Percentiles rank a stretch among this genome's conserved stretches.
phyloP scores from a whole-genome alignment of 2,329 filamentous ascomycete species.

The Paecilomyces formosus region DNA sequence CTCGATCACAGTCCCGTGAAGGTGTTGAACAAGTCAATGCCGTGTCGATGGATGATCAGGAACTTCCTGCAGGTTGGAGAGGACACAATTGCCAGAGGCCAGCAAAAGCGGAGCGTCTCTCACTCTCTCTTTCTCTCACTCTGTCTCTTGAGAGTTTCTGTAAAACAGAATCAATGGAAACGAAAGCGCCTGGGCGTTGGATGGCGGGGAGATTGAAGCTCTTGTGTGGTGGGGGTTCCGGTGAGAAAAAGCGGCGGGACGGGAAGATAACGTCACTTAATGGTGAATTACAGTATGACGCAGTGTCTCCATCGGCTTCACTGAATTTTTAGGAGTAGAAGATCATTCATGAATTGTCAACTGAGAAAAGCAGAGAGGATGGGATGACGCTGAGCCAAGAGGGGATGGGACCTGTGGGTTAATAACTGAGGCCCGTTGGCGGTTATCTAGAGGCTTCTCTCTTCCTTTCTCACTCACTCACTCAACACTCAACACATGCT shows the following conservation, averaged over 20 bases:
- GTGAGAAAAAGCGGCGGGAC: slow-evolving; percentile 30
- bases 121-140: background rate
- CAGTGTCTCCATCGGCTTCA: background rate
- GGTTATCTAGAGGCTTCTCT: background rate
- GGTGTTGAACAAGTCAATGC: background rate
- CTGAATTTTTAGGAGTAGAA: too few relatives aligned
- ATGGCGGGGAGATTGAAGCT: slow-evolving; percentile 3
- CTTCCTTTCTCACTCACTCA: background rate
- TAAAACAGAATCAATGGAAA: background rate
- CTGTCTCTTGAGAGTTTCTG: background rate
- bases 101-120: background rate
- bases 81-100: background rate
- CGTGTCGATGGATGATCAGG: background rate
- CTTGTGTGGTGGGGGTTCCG: slow-evolving; percentile 21
- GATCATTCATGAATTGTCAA: too few relatives aligned
- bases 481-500: background rate
- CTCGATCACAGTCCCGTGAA: background rate
- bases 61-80: background rate
- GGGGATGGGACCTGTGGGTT: background rate
- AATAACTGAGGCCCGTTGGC: background rate
- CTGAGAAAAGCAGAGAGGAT: background rate
- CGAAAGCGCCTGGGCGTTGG: slow-evolving; percentile 4
- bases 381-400: background rate
- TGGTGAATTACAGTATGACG: background rate
- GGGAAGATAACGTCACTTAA: background rate